Conservation (phyloP, 2,329 filamentous ascomycete species). For the Cordyceps fumosorosea region DNA sequence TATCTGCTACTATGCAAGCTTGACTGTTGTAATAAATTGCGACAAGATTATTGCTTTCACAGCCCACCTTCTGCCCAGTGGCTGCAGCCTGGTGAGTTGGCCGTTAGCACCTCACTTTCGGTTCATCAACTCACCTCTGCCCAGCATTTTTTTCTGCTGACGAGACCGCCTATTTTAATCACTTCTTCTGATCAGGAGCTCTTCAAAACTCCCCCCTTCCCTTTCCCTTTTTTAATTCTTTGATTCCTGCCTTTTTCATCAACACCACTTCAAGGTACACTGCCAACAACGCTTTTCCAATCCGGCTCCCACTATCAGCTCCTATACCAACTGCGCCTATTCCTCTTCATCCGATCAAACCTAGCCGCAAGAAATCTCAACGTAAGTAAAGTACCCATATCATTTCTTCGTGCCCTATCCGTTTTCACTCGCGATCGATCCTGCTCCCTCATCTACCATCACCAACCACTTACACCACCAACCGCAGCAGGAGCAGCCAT, state of each 20-base stretch:
- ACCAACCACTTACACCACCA: background rate
- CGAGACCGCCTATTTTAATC: background rate
- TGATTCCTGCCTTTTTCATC: background rate
- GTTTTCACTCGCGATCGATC: background rate
- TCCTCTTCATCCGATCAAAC: too few species aligned
- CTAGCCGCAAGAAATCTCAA: too few species aligned
- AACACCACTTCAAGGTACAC: too few species aligned
- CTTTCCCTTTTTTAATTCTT: background rate
- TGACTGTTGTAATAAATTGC: background rate
- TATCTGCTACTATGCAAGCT: background rate
- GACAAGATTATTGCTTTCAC: background rate
- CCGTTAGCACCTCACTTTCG: background rate
- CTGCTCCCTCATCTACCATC: background rate
- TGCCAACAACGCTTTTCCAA: too few species aligned
- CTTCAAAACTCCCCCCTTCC: background rate
- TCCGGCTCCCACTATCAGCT: too few species aligned
- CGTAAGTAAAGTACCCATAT: too few species aligned
- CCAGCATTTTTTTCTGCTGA: background rate
- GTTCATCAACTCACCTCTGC: background rate
- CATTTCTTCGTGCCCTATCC: background rate
- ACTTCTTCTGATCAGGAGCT: background rate
- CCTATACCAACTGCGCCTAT: too few species aligned
- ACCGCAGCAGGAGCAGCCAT: conserved; percentile 18
- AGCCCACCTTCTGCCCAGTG: background rate
- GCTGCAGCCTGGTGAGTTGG: background rate